phyloP scores from a whole-genome alignment of 2,329 filamentous ascomycete genomes.

The Fusarium irregulare region DNA sequence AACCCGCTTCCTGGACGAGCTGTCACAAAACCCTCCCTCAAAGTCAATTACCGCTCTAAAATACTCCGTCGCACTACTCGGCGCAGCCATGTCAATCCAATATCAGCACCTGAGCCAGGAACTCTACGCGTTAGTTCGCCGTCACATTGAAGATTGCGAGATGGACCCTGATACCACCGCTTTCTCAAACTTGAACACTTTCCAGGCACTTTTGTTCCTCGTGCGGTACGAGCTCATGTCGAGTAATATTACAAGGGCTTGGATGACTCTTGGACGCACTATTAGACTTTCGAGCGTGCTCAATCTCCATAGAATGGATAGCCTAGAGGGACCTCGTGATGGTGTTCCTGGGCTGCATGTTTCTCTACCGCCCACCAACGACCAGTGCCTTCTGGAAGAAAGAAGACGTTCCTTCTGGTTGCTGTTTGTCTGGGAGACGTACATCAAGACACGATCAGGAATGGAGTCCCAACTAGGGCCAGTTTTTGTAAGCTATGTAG shows the following conservation, averaged over 20 bases:
- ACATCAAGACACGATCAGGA: neutral
- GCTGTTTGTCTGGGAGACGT: neutral
- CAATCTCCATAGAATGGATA: neutral
- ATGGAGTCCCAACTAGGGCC: neutral
- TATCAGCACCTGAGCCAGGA: neutral
- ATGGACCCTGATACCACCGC: accelerated
- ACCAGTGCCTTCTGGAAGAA: accelerated
- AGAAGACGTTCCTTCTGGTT: neutral
- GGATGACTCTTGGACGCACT: neutral
- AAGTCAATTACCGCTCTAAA: neutral
- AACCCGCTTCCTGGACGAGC: accelerated
- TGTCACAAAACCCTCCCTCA: neutral
- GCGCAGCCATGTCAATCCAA: neutral
- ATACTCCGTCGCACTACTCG: neutral
- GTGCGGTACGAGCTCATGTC: neutral
- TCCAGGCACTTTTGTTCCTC: neutral
- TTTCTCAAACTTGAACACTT: neutral
- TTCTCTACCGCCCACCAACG: accelerated
- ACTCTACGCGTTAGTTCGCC: accelerated
- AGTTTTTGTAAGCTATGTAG: neutral
- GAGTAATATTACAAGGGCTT: neutral
- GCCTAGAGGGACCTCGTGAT: too few relatives aligned
- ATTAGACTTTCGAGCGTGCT: neutral
- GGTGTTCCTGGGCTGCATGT: neutral
- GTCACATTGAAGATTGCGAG: neutral